Conservation (phyloP, 228 moss, liverwort and hornwort species). For the Sphagnum fallax region DNA sequence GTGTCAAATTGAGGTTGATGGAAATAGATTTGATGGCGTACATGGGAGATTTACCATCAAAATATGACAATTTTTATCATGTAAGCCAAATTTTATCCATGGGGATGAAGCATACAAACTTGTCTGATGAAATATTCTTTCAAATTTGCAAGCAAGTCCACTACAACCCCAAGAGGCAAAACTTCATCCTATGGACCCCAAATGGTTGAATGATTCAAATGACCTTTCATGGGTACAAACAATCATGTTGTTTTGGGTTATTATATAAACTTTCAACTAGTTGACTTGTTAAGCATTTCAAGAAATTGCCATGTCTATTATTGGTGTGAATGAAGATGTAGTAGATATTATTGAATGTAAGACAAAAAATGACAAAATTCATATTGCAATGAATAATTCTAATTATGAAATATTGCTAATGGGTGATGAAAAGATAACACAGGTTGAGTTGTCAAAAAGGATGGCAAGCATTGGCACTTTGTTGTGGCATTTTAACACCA, state of each 20-base stretch:
- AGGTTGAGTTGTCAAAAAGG: conserved; percentile 4
- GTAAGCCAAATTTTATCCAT: conserved; percentile 27
- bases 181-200: too few relatives aligned
- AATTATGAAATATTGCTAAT: background rate
- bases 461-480: conserved; percentile 4
- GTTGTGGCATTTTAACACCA: conserved; percentile 6
- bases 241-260: too few relatives aligned
- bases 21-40: conserved; percentile 44
- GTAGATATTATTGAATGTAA: too few relatives aligned
- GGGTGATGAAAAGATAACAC: background rate
- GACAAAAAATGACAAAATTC: too few relatives aligned
- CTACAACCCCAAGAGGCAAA: conserved; percentile 38
- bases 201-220: too few relatives aligned
- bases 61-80: conserved; percentile 17
- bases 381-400: too few relatives aligned
- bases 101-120: conserved; percentile 23
- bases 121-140: conserved; percentile 43
- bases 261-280: too few relatives aligned
- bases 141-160: conserved; percentile 52
- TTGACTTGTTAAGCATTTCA: too few relatives aligned
- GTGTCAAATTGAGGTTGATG: background rate
- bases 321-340: too few relatives aligned
- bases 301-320: too few relatives aligned
- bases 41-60: conserved; percentile 34
- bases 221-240: too few relatives aligned